Percentiles rank a stretch among this genome's conserved stretches.
Conservation (phyloP, 1,139 yeast species). For the Taphrina flavorubra region DNA sequence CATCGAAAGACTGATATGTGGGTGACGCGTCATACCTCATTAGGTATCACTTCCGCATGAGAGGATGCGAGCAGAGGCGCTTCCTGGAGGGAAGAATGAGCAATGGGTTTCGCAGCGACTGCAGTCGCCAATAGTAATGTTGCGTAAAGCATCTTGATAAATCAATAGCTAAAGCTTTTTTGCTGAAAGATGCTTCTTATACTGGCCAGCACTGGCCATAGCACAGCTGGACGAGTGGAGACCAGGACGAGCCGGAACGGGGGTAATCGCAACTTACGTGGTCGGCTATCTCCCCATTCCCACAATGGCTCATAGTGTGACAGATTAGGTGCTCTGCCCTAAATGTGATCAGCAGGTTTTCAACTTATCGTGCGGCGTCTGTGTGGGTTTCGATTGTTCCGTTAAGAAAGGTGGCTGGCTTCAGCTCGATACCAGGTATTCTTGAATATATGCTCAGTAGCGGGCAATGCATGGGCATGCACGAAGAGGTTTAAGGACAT, state of each 20-base stretch:
- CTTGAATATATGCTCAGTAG: no score
- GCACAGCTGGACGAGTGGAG: background rate
- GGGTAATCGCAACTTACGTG: conserved; percentile 13
- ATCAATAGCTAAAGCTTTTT: background rate
- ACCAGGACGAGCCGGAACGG: conserved; percentile 19
- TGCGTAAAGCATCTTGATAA: conserved; percentile 13
- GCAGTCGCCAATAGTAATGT: conserved; percentile 31
- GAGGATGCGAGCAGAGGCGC: conserved; percentile 31
- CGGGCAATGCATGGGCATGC: no score
- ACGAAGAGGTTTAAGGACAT: no score
- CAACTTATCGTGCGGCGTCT: background rate
- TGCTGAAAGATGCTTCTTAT: conserved; percentile 2
- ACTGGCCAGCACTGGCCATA: conserved; percentile 2
- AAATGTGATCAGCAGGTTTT: conserved; percentile 16
- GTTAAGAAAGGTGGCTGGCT: background rate
- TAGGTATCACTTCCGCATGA: conserved; percentile 37
- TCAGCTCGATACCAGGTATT: background rate
- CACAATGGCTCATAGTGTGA: conserved; percentile 4
- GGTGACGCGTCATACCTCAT: conserved; percentile 34
- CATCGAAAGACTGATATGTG: background rate
- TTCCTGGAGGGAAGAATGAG: conserved; percentile 21
- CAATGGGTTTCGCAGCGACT: conserved; percentile 19
- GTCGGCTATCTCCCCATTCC: conserved; percentile 8
- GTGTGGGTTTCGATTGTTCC: background rate
- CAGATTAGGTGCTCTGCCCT: conserved; percentile 16